phyloP scores from a whole-genome alignment of 306 rosid species.

The Quercus engelmannii region DNA sequence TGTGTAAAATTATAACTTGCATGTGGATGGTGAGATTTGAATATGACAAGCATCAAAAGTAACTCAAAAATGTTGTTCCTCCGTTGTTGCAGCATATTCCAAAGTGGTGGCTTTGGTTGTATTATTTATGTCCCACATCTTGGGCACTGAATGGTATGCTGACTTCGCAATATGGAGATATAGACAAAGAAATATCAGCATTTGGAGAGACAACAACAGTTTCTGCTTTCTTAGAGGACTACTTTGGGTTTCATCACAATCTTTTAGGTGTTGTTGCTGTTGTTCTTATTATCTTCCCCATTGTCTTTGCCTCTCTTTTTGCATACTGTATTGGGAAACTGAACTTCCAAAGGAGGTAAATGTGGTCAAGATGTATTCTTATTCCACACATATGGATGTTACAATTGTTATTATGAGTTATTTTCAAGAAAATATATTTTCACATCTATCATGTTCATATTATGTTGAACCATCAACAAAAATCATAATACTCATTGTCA shows the following conservation, averaged over 20 bases:
- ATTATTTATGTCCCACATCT: slow-evolving; percentile 52
- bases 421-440: background rate
- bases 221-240: slow-evolving; percentile 44
- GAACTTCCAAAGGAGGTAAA: slow-evolving; percentile 53
- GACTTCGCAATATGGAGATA: slow-evolving; percentile 58
- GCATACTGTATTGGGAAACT: slow-evolving; percentile 45
- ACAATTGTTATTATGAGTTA: background rate
- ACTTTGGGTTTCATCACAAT: slow-evolving; percentile 48
- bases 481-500: background rate
- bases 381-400: background rate
- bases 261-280: slow-evolving; percentile 39
- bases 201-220: slow-evolving; percentile 41
- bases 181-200: slow-evolving; percentile 26
- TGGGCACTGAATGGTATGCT: slow-evolving; percentile 67
- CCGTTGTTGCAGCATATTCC: slow-evolving; percentile 54
- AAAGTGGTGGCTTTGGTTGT: slow-evolving; percentile 77
- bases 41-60: background rate
- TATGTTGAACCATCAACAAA: background rate
- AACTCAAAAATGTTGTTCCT: slow-evolving; percentile 7
- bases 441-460: background rate
- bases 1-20: background rate
- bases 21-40: background rate
- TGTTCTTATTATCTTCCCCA: slow-evolving; percentile 35
- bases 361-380: background rate
- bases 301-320: slow-evolving; percentile 41